A percentile compares a stretch with the other conserved stretches of the same genome.
phyloP scores from a whole-genome alignment of 148 eudicot genomes.

The Camellia sinensis region DNA sequence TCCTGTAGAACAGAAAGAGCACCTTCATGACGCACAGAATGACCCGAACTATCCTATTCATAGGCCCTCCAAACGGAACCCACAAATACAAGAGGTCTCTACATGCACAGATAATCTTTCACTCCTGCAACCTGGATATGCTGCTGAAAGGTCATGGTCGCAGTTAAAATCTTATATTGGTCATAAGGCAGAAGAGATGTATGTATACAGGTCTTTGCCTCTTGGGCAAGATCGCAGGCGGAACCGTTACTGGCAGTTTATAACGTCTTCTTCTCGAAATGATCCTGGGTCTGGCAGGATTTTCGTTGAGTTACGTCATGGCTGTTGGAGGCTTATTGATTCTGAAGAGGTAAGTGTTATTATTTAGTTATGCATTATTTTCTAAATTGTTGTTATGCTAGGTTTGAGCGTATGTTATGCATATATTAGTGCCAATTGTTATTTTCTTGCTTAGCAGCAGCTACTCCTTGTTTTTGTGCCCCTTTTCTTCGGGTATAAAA shows the following conservation, averaged over 20 bases:
- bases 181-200: constrained; percentile 78
- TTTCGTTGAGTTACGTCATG: constrained; percentile 65
- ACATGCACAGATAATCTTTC: constrained; percentile 49
- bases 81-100: constrained; percentile 32
- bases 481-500: too few species aligned
- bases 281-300: constrained; percentile 92
- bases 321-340: constrained; percentile 87
- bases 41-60: constrained; percentile 29
- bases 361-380: too few species aligned
- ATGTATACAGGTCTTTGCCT: constrained; percentile 86
- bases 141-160: constrained; percentile 66
- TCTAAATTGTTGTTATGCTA: too few species aligned
- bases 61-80: constrained; percentile 35
- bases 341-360: constrained; percentile 86
- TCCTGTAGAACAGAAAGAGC: constrained; percentile 26
- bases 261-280: constrained; percentile 59
- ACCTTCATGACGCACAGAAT: constrained; percentile 30
- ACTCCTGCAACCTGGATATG: constrained; percentile 55
- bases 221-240: constrained; percentile 90
- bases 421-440: too few species aligned
- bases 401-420: too few species aligned
- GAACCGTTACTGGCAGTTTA: constrained; percentile 87
- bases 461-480: too few species aligned
- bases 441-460: too few species aligned
- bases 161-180: constrained; percentile 74